A percentile compares a stretch with the other conserved stretches of the same genome.
Evolutionary conservation across 306 rosid genomes (phyloP).

Genomic region (Carpinus fangiana): DNA sequence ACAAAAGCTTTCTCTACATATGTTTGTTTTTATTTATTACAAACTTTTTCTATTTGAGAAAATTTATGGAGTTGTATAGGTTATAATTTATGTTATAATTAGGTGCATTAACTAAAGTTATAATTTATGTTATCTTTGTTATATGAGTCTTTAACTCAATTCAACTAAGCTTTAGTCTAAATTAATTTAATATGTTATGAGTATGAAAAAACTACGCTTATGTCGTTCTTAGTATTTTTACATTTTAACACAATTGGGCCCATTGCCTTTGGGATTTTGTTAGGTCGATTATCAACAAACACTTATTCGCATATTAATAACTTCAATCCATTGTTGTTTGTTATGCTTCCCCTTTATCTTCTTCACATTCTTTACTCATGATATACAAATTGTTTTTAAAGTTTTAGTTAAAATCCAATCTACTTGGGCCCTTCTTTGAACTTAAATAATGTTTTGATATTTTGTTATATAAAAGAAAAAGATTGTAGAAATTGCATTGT

Average conservation of each 20-base stretch:
- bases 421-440: too few species aligned
- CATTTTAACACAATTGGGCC: background rate
- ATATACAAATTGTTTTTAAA: too few species aligned
- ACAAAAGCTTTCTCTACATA: too few species aligned
- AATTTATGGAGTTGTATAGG: too few species aligned
- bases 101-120: slow-evolving; percentile 14
- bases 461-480: too few species aligned
- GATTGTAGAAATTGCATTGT: too few species aligned
- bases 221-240: background rate
- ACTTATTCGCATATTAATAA: too few species aligned
- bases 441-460: too few species aligned
- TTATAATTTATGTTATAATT: too few species aligned
- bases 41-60: too few species aligned
- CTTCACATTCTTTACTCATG: background rate
- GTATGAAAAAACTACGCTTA: background rate
- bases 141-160: slow-evolving; percentile 7
- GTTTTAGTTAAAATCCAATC: too few species aligned
- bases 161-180: background rate
- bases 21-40: too few species aligned
- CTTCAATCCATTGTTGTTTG: background rate
- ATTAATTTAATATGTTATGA: background rate
- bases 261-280: background rate
- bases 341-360: background rate
- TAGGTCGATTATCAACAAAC: background rate
- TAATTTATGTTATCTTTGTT: slow-evolving; percentile 12